Evolutionary conservation across 768 basidiomycete species (phyloP).

Genomic region (Terana coerulea): DNA sequence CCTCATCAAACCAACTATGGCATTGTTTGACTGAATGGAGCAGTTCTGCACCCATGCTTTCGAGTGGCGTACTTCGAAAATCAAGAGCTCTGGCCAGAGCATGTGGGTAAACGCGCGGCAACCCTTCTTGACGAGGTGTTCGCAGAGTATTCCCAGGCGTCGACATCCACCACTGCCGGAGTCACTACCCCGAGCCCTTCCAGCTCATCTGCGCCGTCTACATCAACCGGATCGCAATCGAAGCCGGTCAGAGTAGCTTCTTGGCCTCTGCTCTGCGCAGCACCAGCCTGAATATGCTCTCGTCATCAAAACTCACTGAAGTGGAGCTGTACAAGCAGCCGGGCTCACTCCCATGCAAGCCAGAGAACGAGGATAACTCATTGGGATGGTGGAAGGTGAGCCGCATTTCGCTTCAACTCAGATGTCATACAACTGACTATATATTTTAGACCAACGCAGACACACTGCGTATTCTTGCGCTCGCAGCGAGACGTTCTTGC

Average conservation of each 20-base stretch:
- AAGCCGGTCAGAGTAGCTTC: too few species aligned
- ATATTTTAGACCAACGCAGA: too few species aligned
- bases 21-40: neutral
- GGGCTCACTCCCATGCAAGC: neutral
- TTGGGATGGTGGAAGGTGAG: conserved; percentile 3
- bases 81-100: neutral
- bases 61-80: conserved; percentile 2
- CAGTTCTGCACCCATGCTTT: conserved; percentile 1
- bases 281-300: too few species aligned
- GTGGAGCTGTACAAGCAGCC: neutral
- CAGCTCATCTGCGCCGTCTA: too few species aligned
- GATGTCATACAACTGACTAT: too few species aligned
- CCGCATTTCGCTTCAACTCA: neutral
- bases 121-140: neutral
- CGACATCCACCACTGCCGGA: too few species aligned
- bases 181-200: too few species aligned
- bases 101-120: neutral
- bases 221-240: too few species aligned
- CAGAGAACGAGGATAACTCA: neutral
- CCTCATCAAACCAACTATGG: neutral
- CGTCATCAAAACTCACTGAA: neutral
- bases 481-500: conserved; percentile 18
- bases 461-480: neutral
- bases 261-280: too few species aligned
- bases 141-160: conserved; percentile 1